Percentiles rank a stretch among this genome's conserved stretches.
Evolutionary conservation across 768 basidiomycete genomes (phyloP).

Genomic region (Suillus hirtellus): DNA sequence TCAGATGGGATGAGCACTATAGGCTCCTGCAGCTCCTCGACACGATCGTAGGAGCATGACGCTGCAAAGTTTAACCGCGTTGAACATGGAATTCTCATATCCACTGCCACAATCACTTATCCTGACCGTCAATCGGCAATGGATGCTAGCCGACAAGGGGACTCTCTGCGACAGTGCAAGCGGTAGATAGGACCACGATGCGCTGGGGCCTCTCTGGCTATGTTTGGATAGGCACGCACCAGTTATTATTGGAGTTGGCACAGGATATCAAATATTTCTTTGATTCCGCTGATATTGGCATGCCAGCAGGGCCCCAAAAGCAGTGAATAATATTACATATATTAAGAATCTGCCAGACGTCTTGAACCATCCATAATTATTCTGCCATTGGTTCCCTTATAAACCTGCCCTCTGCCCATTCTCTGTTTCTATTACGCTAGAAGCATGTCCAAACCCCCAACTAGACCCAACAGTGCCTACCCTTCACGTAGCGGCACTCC

Average conservation of each 20-base stretch:
- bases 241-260: not conserved
- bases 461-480: constrained; percentile 28
- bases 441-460: constrained; percentile 26
- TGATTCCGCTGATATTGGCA: not conserved
- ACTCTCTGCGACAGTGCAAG: too few species aligned
- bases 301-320: not conserved
- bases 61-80: not conserved
- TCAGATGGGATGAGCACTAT: too few species aligned
- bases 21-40: too few species aligned
- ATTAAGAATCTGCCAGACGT: too few species aligned
- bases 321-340: not conserved
- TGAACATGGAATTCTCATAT: not conserved
- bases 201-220: too few species aligned
- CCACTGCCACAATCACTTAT: not conserved
- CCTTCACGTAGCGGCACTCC: constrained; percentile 42
- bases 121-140: too few species aligned
- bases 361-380: not conserved
- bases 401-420: not conserved
- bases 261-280: not conserved
- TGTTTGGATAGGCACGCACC: too few species aligned
- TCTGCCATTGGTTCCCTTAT: not conserved
- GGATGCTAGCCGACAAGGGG: too few species aligned
- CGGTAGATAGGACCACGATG: too few species aligned
- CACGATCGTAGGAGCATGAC: too few species aligned
- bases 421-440: not conserved